Evolutionary conservation across 2,329 filamentous ascomycete genomes (phyloP).

Genomic region (Blastomyces parvus): DNA sequence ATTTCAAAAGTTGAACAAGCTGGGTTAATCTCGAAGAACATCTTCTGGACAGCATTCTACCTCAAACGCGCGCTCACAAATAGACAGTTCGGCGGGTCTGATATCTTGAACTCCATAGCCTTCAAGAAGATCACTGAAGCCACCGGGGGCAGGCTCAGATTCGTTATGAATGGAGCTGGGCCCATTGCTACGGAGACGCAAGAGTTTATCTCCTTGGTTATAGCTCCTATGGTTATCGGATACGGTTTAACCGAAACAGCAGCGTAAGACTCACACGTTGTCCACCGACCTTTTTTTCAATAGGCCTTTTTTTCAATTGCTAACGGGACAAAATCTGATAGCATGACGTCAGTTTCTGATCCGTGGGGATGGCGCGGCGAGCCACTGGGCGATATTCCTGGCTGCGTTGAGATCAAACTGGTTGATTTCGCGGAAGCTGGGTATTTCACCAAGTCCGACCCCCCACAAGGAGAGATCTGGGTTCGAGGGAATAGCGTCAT

Average conservation of each 20-base stretch:
- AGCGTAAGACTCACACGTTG: conserved; percentile 40
- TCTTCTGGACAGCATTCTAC: conserved; percentile 65
- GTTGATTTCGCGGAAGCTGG: conserved; percentile 89
- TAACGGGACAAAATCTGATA: background rate
- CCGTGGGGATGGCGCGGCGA: conserved; percentile 73
- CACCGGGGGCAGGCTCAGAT: conserved; percentile 76
- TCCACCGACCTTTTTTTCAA: no score
- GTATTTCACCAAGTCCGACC: conserved; percentile 78
- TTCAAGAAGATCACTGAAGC: conserved; percentile 86
- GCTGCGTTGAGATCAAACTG: conserved; percentile 76
- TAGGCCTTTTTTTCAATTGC: no score
- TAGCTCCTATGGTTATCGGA: conserved; percentile 87
- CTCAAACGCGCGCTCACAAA: conserved; percentile 52
- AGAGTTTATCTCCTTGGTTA: conserved; percentile 79
- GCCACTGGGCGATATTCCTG: conserved; percentile 68
- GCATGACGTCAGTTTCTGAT: conserved; percentile 46
- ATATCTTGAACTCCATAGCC: conserved; percentile 68
- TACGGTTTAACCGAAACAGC: conserved; percentile 93
- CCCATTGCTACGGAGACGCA: conserved; percentile 80
- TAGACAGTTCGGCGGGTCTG: conserved; percentile 44
- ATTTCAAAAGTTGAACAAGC: conserved; percentile 64
- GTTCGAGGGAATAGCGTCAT: conserved; percentile 71
- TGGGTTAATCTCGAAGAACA: conserved; percentile 56
- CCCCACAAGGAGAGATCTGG: conserved; percentile 83
- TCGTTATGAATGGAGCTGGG: conserved; percentile 90